Base-by-base conservation (phyloP, 345 rosid species). In the Dipteronia dyeriana region DNA sequence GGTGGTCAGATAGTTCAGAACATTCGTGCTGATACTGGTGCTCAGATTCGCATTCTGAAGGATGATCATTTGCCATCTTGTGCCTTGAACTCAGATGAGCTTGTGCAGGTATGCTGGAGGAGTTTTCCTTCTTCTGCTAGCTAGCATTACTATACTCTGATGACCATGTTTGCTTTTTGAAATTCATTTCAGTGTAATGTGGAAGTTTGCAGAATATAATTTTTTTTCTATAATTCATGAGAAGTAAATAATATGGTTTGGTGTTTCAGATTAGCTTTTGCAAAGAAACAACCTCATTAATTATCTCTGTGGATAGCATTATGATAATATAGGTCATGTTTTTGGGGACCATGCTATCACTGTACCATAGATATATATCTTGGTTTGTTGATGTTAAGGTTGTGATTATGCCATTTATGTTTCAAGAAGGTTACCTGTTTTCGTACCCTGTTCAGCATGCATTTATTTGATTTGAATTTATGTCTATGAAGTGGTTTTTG, bases 1-100 rank as follows among this genome's bases (percentile, higher is more conserved):
- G 99, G 97, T 71, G 99, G 99, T 22, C 93, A 92, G 77, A 90
- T 94, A 63, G 95, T 97, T 71, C 95, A 92, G 79, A 90, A 85
- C 73, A 91, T 97, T 64, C 91, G 98, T 26, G 86, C 87, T 43
- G 99, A 97, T 22, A 92, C 94, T 3, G 97, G 99, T 78, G 93
- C 97, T 69, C 97, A 92, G 64, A 92, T 97, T 80, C 95, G 97
- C 14, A 92, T 97, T 74, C 88, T 92, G 54, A 97, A 94, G 90
- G 98, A 92, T 76, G 88, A 91, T 1, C 95, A 89, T 77, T 83
- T 97, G 79, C 99, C 99, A 54, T 45, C 91, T 19, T 92, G 97
- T 87, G 97, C 98, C 10, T 82, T 92, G 82, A 82, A 56, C 83
- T 85, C 93, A 10, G 99, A 97, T 84, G 97, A 94, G 83, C 99